Evolutionary conservation across 179 eudicot species (phyloP).

Genomic region (Drosera spatulata): DNA sequence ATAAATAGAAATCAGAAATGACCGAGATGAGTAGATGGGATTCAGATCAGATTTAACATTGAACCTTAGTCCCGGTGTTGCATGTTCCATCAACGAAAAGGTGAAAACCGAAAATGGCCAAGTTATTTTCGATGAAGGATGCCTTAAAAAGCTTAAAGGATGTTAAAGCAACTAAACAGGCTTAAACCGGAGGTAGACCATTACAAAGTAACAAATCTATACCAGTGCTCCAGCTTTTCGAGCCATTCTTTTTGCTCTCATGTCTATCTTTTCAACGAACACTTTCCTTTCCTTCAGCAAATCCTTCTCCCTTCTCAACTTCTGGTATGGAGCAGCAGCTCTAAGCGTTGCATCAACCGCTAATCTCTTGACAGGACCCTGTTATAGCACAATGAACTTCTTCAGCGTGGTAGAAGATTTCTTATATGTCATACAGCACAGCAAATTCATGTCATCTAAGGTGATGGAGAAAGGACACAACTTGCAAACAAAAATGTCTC

Average conservation of each 20-base stretch:
- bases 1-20: too few species aligned
- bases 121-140: too few species aligned
- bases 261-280: constrained; percentile 89
- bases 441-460: background rate
- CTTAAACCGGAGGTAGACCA: background rate
- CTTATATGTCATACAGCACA: background rate
- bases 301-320: constrained; percentile 78
- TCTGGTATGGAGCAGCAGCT: constrained; percentile 99
- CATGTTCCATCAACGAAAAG: too few species aligned
- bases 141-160: too few species aligned
- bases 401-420: constrained; percentile 4
- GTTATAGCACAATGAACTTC: constrained; percentile 11
- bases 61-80: too few species aligned
- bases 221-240: constrained; percentile 99
- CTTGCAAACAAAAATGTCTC: background rate
- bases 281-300: constrained; percentile 58
- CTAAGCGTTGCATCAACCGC: constrained; percentile 99
- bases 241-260: constrained; percentile 99
- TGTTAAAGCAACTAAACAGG: too few species aligned
- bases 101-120: too few species aligned
- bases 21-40: too few species aligned
- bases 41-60: too few species aligned
- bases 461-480: background rate
- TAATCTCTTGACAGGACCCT: constrained; percentile 97
- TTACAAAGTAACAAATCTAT: constrained; percentile 8